Conservation (phyloP, 1,284 basidiomycete genomes). For the Moesziomyces antarcticus region DNA sequence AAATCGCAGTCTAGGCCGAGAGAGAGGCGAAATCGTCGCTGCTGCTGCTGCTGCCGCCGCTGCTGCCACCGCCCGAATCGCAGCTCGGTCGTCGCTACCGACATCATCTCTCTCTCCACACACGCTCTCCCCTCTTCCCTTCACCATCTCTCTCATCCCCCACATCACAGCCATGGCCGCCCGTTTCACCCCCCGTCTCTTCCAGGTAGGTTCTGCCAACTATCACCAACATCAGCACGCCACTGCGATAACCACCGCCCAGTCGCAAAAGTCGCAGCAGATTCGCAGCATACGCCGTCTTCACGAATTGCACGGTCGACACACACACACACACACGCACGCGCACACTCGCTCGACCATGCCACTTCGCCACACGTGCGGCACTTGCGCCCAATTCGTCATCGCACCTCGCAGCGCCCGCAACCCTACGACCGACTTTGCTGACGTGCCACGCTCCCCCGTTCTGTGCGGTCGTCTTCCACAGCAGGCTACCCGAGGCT, state of each 20-base stretch:
- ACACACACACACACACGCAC: not conserved
- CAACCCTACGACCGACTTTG: not conserved
- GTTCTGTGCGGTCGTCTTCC: too few species aligned
- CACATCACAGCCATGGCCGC: slow-evolving; percentile 44
- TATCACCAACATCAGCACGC: not conserved
- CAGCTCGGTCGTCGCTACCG: slow-evolving; percentile 5
- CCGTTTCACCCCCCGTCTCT: slow-evolving; percentile 54
- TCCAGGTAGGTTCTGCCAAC: slow-evolving; percentile 38
- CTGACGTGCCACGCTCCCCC: not conserved
- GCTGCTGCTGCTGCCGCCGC: too few species aligned
- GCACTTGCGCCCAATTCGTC: not conserved
- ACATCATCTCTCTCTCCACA: slow-evolving; percentile 10
- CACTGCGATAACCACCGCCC: not conserved
- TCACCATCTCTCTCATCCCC: not conserved
- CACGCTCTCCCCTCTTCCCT: slow-evolving; percentile 2
- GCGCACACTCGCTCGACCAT: not conserved
- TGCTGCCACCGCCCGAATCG: too few species aligned
- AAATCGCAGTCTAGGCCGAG: slow-evolving; percentile 4
- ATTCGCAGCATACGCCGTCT: not conserved
- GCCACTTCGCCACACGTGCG: too few species aligned
- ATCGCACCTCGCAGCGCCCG: not conserved
- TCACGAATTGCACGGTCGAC: not conserved
- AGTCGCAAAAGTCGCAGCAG: not conserved
- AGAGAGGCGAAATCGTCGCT: too few species aligned
- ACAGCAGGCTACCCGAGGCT: slow-evolving; percentile 62